A percentile compares a stretch with the other conserved stretches of the same genome.
Evolutionary conservation across 331 rosid genomes (phyloP).

Genomic region (Rhamnella rubrinervis): DNA sequence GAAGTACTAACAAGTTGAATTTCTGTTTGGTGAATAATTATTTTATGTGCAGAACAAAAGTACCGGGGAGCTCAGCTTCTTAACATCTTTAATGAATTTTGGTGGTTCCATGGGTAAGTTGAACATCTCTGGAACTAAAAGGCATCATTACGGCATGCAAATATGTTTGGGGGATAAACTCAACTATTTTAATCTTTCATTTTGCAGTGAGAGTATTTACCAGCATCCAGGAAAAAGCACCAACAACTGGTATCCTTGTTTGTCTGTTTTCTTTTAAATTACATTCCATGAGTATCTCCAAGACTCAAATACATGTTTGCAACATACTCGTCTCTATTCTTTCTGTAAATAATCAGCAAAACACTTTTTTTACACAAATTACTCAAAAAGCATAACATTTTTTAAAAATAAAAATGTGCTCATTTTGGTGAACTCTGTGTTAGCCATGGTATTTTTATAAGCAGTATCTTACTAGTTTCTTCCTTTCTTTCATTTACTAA

Average conservation of each 20-base stretch:
- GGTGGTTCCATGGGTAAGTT: slow-evolving; percentile 58
- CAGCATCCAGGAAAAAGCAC: slow-evolving; percentile 59
- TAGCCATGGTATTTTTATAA: too few relatives aligned
- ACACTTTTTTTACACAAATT: not conserved
- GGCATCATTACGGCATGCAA: not conserved
- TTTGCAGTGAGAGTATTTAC: slow-evolving; percentile 63
- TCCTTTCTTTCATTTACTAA: too few relatives aligned
- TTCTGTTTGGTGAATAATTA: slow-evolving; percentile 8
- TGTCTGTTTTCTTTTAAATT: not conserved
- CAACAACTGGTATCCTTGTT: slow-evolving; percentile 53
- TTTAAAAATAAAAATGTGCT: too few relatives aligned
- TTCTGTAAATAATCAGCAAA: not conserved
- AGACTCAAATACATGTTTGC: not conserved
- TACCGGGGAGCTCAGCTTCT: slow-evolving; percentile 65
- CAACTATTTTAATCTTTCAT: not conserved
- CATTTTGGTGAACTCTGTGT: too few relatives aligned
- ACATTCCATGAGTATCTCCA: not conserved
- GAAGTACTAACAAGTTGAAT: not conserved
- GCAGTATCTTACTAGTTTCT: too few relatives aligned
- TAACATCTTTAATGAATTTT: slow-evolving; percentile 53
- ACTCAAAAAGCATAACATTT: not conserved
- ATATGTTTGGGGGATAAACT: not conserved
- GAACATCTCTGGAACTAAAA: not conserved
- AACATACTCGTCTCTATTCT: not conserved
- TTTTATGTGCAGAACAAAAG: slow-evolving; percentile 49